These are phyloP conservation scores for Capsicum rhomboideum DNA, from an alignment of 257 asterid genomes.

Conservation along the genomic window DNA sequence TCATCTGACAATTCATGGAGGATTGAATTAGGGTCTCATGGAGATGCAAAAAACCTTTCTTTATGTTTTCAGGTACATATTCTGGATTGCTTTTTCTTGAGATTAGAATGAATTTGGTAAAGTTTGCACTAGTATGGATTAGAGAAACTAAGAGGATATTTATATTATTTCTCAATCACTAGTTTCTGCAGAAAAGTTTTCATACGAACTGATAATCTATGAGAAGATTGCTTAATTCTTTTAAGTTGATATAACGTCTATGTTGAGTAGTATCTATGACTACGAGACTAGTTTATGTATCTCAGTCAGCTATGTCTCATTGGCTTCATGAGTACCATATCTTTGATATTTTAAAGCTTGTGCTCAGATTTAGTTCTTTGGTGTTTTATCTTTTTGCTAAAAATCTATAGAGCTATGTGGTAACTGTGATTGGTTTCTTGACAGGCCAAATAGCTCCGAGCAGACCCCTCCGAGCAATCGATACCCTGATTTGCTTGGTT, in stretches of 20 bases:
- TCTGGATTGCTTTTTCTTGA: not conserved
- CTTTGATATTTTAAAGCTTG: not conserved
- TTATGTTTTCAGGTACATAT: not conserved
- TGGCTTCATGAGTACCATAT: not conserved
- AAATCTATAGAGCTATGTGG: not conserved
- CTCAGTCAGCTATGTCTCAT: not conserved
- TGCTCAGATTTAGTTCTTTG: not conserved
- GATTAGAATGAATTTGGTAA: not conserved
- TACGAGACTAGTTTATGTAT: not conserved
- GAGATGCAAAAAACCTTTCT: not conserved
- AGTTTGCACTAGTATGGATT: not conserved
- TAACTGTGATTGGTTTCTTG: slow-evolving; percentile 7
- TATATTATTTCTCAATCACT: not conserved
- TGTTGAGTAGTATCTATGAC: not conserved
- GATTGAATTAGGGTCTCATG: not conserved
- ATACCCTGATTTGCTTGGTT: slow-evolving; percentile 58
- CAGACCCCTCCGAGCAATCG: slow-evolving; percentile 32
- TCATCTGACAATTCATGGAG: not conserved
- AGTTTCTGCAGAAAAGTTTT: not conserved
- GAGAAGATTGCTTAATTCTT: not conserved
- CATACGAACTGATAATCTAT: not conserved
- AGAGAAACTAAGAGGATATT: not conserved
- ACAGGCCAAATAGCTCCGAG: slow-evolving; percentile 65
- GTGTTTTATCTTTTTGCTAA: not conserved
- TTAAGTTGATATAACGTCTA: not conserved